Percentiles rank a stretch among this genome's conserved stretches.
Conservation (phyloP, 164 flowering plant genomes). For the Tetracentron sinense region DNA sequence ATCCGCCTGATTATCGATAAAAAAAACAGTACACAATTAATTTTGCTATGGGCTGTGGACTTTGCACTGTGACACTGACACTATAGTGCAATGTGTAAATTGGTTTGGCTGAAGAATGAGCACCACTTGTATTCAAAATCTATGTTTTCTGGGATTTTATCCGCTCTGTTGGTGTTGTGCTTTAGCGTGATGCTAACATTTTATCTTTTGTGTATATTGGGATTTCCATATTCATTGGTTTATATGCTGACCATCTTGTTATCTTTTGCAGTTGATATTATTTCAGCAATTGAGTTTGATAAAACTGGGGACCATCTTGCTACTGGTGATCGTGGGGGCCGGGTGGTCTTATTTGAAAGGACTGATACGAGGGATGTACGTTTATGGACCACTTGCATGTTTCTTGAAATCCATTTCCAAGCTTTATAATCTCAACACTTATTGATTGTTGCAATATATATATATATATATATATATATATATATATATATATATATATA, state of each 20-base stretch:
- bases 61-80: no score
- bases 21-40: no score
- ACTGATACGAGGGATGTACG: neutral
- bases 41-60: no score
- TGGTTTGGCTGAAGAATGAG: no score
- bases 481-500: no score
- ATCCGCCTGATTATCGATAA: no score
- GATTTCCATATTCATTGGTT: neutral
- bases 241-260: neutral
- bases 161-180: no score
- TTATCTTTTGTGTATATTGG: neutral
- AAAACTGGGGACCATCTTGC: neutral
- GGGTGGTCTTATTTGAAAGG: neutral
- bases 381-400: neutral
- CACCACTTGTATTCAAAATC: no score
- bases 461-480: no score
- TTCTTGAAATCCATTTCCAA: neutral
- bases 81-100: no score
- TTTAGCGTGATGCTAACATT: neutral
- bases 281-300: constrained; percentile 1
- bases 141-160: no score
- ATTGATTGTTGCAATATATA: neutral
- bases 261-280: neutral
- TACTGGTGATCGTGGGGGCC: neutral
- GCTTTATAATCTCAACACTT: neutral